Evolutionary conservation across 1,139 yeast genomes (phyloP), one percentile per base, ranked within the genome.

Genomic region (Trichomonascaceae sp.): DNA sequence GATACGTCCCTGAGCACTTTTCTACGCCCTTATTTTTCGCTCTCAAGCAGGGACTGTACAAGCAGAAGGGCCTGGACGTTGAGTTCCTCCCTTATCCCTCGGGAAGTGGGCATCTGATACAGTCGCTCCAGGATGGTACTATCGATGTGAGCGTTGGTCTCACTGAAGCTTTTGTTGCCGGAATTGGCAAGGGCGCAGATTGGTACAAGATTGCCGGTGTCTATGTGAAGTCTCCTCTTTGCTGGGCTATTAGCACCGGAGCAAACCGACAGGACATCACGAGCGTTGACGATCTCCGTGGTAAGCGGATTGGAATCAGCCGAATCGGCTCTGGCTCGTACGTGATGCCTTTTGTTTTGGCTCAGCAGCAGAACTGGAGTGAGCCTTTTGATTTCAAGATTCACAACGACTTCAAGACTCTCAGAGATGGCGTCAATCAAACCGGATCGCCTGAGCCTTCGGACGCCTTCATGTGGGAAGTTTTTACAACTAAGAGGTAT

Each of bases 381-480:
- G 65, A 60, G 1, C 44, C 47, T 14, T 62, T 60, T 44, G 37
- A 50, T 36, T 78, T 72, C 53, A 74, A 73, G 17, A 62, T 77
- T 15, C 65, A 76, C 43, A 65, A 76, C 46, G 80, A 71, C 42
- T 85, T 85, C 57, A 68, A 71, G 51, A 79, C 77, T 50, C 65
- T 85, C 47, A 67, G 96, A 42, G 82, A 73, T 39, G 76, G 87
- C 2, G 96, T 84, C 27, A 82, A 82, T 56, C 59, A 60, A 43
- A 60, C 59, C 39, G 39, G 38, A 2, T 65, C 59, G 8, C 62
- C 55, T n/a, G 59, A 60, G 30, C 56, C 64, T 16, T 66, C 79
- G 31, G 96, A 85, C 52, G 93, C 92, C 1, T 85, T 85, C 57
- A 80, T 85, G 93, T 85, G 96, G 96, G 96, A 85, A 50, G 71